Evolutionary conservation across 2,329 filamentous ascomycete genomes (phyloP), one percentile per base, ranked within the genome.

Genomic region (Diaporthe sp.): DNA sequence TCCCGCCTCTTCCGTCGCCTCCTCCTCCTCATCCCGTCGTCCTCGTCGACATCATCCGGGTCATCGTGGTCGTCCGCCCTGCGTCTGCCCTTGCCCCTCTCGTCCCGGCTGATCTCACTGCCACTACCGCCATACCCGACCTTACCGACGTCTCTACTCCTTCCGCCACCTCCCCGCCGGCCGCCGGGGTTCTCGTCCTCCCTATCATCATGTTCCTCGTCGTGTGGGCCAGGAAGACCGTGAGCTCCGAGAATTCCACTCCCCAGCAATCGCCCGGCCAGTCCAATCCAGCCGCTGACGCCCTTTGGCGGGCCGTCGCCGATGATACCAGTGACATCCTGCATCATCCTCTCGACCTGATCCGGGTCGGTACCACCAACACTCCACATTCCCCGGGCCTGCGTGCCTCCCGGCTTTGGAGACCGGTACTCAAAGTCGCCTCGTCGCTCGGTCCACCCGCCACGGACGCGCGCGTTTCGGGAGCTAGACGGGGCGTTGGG

Each of bases 351-450:
- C 42, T 88, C 85, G 5, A 88, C 83, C 35, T 81, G 79, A 67
- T 84, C 83, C 0, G 78, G 77, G 33, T 89, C 85, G 0, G 86
- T 86, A 8, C 86, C 86, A 3, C 80, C 82, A 0, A 88, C 81
- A 33, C 84, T 83, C 87, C 87, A 89, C 19, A 83, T 81, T 0
- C 87, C 87, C 0, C 77, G 80, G 22, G 86, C 78, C 3, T 9
- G 82, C 78, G 61, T 50, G 33, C 71, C 73, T 8, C 71, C 47
- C 5, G 57, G 55, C 4, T 74, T 68, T 2, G 77, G 77, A 33
- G 71, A 76, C 25, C 80, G 78, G 70, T 85, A 85, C 45, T 83
- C 82, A 74, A 89, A 89, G 0, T 85, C 82, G 4, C 87, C 87
- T 12, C 77, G 81, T 3, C 86, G 82, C 4, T 80, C 81, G 1